Base-by-base conservation (phyloP, 495 filamentous ascomycete genomes). In the Xylaria palmicola region DNA sequence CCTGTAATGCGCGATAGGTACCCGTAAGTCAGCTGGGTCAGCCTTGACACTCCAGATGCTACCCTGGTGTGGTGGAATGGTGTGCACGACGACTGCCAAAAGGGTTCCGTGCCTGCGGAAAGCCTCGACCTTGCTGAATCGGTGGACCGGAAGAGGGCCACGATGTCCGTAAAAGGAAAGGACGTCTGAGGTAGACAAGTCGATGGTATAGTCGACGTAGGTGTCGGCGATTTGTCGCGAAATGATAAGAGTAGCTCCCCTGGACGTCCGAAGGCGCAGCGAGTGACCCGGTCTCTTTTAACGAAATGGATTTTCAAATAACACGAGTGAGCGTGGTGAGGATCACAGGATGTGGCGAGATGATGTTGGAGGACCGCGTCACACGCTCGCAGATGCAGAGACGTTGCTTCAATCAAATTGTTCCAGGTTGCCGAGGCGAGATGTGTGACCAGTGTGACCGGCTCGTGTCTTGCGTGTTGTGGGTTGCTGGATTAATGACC, bases 371-470 rank as follows among this genome's bases (percentile, higher is more conserved):
- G 45, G 41, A 22, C 29, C 27, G 39, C 37, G 47, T 52, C 34
- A 41, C 56, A 60, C 57, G 34, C 20, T 24, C 26, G 48, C 26
- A 17, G 26, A 37, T 10, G 45, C 29, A 29, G 43, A 12, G 20
- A 17, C n/a, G 30, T 29, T 39, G 44, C 44, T 40, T 29, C 56
- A 50, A 59, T 50, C 44, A 50, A 47, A 59, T 24, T 51, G 45
- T 40, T 52, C 57, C 47, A 60, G 44, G 36, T 51, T 52, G 57
- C 47, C 39, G 34, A 52, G 56, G 49, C 40, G 40, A 61, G 15
- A 9, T 27, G 44, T 55, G 59, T 56, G 52, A 62, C 59, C 32
- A 50, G 59, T 62, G 51, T 62, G 59, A 62, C 60, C 47, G 59
- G 24, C 8, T 39, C 29, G 29, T 43, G 57, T 43, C 17, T 60